phyloP scores from a whole-genome alignment of 148 eudicot species.

The Talinum fruticosum region DNA sequence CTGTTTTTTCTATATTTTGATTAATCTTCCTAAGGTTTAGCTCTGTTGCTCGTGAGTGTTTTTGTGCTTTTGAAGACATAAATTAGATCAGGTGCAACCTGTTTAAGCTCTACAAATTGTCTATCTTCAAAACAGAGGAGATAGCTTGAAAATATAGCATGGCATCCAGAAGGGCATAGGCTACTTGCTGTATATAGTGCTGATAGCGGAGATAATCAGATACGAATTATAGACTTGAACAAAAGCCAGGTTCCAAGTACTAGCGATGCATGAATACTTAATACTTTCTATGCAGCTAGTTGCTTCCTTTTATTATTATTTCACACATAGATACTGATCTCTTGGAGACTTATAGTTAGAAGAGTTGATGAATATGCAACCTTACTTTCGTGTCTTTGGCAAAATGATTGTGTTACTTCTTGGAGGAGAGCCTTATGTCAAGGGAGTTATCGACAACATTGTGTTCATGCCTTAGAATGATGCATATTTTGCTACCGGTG shows the following conservation, averaged over 20 bases:
- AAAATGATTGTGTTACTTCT: constrained; percentile 69
- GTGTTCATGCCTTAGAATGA: constrained; percentile 89
- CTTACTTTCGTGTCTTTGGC: constrained; percentile 23
- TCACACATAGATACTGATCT: not conserved
- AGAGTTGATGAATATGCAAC: not conserved
- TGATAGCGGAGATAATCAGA: constrained; percentile 89
- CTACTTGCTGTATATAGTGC: constrained; percentile 74
- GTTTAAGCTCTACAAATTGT: constrained; percentile 62
- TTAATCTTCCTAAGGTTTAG: not conserved
- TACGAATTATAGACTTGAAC: constrained; percentile 69
- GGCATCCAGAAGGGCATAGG: constrained; percentile 82
- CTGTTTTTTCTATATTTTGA: not conserved
- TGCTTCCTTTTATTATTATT: not conserved
- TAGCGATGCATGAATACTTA: constrained; percentile 2
- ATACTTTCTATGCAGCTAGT: not conserved
- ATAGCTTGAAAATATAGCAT: constrained; percentile 98
- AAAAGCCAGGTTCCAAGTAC: constrained; percentile 52
- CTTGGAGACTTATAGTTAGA: not conserved
- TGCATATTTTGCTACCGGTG: constrained; percentile 67
- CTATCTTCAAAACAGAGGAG: constrained; percentile 75
- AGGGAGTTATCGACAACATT: constrained; percentile 84
- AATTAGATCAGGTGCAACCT: constrained; percentile 75
- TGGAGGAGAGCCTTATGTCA: constrained; percentile 75
- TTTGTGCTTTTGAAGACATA: constrained; percentile 11
- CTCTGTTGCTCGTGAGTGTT: constrained; percentile 8